Percentiles rank a stretch among this genome's conserved stretches.
Conservation (phyloP, 2,329 filamentous ascomycete species). For the Rhynchosporium graminicola region DNA sequence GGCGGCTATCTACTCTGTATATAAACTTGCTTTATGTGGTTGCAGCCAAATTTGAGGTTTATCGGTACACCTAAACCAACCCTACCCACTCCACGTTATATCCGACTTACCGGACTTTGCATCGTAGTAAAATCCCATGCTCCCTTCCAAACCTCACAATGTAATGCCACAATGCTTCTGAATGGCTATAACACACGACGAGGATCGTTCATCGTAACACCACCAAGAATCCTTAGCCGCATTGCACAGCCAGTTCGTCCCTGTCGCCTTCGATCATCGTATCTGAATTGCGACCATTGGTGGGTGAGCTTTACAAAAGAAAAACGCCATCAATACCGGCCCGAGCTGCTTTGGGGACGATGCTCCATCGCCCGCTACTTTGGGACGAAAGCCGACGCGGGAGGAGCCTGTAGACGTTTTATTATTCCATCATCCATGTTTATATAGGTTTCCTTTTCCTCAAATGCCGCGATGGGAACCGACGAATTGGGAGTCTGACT, state of each 20-base stretch:
- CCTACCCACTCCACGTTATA: background rate
- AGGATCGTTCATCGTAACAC: background rate
- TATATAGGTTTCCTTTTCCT: background rate
- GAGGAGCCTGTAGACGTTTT: background rate
- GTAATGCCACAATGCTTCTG: constrained; percentile 1
- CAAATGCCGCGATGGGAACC: background rate
- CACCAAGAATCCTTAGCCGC: constrained; percentile 3
- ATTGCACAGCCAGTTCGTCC: background rate
- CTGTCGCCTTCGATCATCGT: background rate
- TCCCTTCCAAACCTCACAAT: background rate
- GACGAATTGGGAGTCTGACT: background rate
- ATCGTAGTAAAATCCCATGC: background rate
- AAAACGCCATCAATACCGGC: background rate
- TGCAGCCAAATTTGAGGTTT: background rate
- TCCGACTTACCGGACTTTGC: background rate
- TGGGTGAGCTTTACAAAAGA: background rate
- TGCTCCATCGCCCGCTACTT: background rate
- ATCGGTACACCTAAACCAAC: background rate
- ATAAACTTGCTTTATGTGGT: background rate
- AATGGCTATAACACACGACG: background rate
- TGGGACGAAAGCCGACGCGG: background rate
- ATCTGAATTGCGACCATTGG: background rate
- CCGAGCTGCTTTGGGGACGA: background rate
- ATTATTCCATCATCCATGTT: constrained; percentile 4
- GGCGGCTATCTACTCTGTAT: background rate